Evolutionary conservation across 2,329 filamentous ascomycete species (phyloP), one percentile per base, ranked within the genome.

Genomic region (Fusarium ramigenum): DNA sequence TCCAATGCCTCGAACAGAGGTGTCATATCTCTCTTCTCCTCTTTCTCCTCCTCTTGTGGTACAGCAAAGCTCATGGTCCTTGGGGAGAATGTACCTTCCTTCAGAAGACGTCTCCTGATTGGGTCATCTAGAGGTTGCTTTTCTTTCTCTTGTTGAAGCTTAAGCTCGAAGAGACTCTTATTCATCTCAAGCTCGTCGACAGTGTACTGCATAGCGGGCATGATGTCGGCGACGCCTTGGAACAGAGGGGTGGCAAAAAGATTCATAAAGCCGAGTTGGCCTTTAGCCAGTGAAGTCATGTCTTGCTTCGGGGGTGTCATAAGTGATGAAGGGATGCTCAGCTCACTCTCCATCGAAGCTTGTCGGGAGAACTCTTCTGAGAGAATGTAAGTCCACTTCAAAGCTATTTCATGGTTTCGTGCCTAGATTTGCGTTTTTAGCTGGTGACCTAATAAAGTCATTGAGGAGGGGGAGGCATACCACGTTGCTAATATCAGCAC

Each of bases 401-500:
- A 87, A 28, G 96, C 96, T 32, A 95, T 90, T 63, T 92, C 88
- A 80, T 96, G 95, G 63, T 91, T 92, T 63, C 96, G 91, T 61
- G 95, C 95, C 93, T 96, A 72, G n/a, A 60, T 37, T 56, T 25
- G 23, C 75, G 78, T 36, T 58, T 79, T 81, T 78, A 78, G 67
- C 43, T 58, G 32, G 43, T 14, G 47, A 34, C 30, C 9, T 19
- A 53, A 34, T 12, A 16, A 18, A 15, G 30, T 28, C 39, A 56
- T 28, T 34, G 9, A 23, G 12, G 39, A 21, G 14, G 39, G 11
- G 14, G 47, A 14, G 40, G 92, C 93, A 82, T 88, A 96, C 93
- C 81, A 98, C 96, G 80, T 99, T 99, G 84, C 96, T 98, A 79
- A 99, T 98, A 82, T 99, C 96, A 43, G 96, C 96, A 80, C 96